Evolutionary conservation across 371 early-diverging fungal species (phyloP), one percentile per base, ranked within the genome.

Genomic region (Mortierella polycephala): DNA sequence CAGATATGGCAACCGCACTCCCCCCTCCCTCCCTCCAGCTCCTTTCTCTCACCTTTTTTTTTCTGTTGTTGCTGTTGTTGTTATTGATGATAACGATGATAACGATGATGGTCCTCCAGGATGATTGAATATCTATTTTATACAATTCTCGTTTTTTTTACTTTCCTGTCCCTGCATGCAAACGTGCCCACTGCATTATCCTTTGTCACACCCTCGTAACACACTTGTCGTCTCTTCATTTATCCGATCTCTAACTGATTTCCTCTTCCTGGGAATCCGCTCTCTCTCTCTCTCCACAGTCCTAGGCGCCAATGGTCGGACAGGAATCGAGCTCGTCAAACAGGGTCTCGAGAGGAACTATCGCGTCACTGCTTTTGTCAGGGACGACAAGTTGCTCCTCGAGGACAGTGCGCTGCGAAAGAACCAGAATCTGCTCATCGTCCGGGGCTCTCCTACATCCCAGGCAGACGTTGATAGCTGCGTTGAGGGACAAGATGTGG

Each of bases 401-500:
- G 73, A 64, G 42, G 73, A 79, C 59, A 55, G 50, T 16, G n/a
- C 58, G 16, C 59, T 79, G 18, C 79, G 79, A 10, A 79, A 72
- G 64, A 79, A 79, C 47, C 73, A 69, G 14, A 79, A 79, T 50
- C 60, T 79, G 21, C 52, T 79, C 30, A 71, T 79, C 16, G 79
- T 79, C 51, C 50, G 69, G 8, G 79, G 79, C 1, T 79, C 73
- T 0, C 79, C 79, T 7, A 79, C 73, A 45, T 65, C 65, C 12
- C 79, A 79, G 41, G 57, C 69, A 16, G 79, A 79, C 30, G n/a
- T 79, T 4, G 79, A 79, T 51, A 50, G 73, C 6, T 68, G 69
- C 57, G 73, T 79, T 21, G 79, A 79, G 16, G 69, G 73, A 2
- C 79, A 79, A 14, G 79, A 79, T 59, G 73, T 79, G 12, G 69